Evolutionary conservation across 257 asterid genomes (phyloP), one percentile per base, ranked within the genome.

Genomic region (Agastache rugosa): DNA sequence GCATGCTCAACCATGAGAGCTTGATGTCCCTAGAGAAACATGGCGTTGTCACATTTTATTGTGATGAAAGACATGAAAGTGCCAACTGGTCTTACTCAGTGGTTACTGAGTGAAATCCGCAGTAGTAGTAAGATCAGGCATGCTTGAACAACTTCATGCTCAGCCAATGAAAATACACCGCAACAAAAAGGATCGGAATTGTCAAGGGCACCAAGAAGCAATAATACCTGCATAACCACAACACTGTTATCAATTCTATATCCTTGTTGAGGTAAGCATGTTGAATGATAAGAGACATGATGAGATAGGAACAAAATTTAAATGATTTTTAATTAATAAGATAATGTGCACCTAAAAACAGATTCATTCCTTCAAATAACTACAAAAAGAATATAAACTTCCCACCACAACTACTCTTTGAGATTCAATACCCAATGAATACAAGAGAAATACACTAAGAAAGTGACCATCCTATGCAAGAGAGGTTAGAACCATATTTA

Each of bases 61-160:
- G 45, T 35, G 29, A 35, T 62, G 27, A 35, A 6, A 15, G 6
- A 6, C 10, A 50, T 7, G 60, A 20, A 19, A 19, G 9, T 10
- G 45, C 14, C 45, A 34, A 8, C 25, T 62, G 23, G 8, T 16
- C 19, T 62, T 62, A 8, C 44, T 37, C 50, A 3, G 11, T 37
- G 66, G 45, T 50, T 48, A 22, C 71, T 35, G 39, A 4, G 23
- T 51, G 37, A 34, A 59, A 55, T 8, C 14, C 14, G n/a, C 6
- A 2, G n/a, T n/a, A n/a, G 53, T 65, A 34, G 60, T 51, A 64
- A 65, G 25, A 39, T 85, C 78, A 92, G 6, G 97, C 97, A 73
- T 92, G 97, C 92, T 92, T 92, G 89, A 92, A 92, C 81, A 92
- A 69, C 72, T 92, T 92, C 97, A 90, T 88, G 78, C 96, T 86